Base-by-base conservation (phyloP, 1,284 basidiomycete species). In the Cryptococcus sp. region DNA sequence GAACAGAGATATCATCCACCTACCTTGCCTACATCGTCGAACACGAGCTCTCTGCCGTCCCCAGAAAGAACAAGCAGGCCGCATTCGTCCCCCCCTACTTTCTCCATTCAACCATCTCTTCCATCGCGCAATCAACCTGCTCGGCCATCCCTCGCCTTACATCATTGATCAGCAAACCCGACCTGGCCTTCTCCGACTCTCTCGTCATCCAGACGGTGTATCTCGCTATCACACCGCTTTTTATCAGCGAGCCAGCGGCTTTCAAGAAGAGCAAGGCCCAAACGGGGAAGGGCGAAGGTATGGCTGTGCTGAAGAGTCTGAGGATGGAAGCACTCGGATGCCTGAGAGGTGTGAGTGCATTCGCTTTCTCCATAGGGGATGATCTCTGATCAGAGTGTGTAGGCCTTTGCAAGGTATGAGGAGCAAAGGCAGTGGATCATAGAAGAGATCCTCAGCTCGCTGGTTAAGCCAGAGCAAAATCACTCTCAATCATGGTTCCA, bases 361-460 rank as follows among this genome's bases (percentile, higher is more conserved):
- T n/a, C n/a, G n/a, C 20, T 37, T 13, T n/a, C 15, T 11, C 18
- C 43, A 42, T 18, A 21, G 28, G 35, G 60, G 36, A 46, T 36
- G 18, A 43, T 36, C 47, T 38, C 45, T 52, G 43, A 33, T 33
- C 4, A 33, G 9, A 15, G 23, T 18, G 8, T 0, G 8, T 67
- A 91, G 87, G 86, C 95, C 33, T 98, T 97, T 69, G 89, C 91
- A 7, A 87, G 86, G 60, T 86, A 96, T 64, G 85, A 89, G 57
- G 85, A 87, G 39, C 95, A 98, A 75, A 81, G 95, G 1, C 84
- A 86, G 1, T 97, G 93, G 92, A 95, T 98, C 61, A 87, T 98
- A 20, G 93, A 97, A 72, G 95, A 98, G 75, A 92, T 98, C 35
- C 75, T 98, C 18, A 84, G 85, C 3, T 92, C 90, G 0, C 79